Evolutionary conservation across 441 rosid species (phyloP), one percentile per base, ranked within the genome.

Genomic region (Mallotus japonicus): DNA sequence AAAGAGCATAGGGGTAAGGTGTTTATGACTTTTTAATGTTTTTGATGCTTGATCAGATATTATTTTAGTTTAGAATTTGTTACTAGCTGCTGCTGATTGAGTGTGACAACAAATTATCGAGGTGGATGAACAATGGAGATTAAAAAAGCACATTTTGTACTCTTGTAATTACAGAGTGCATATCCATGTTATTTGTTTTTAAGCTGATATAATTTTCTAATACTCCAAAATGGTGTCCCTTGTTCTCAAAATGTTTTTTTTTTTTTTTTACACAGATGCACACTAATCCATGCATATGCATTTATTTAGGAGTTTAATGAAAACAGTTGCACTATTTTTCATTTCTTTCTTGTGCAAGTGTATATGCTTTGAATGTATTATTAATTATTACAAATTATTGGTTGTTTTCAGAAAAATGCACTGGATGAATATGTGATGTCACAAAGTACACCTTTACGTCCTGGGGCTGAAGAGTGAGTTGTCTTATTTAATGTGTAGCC

Each of bases 401-500:
- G 58, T 82, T 79, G 55, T 82, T 81, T 82, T 66, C 90, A 89
- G 97, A 90, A 88, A 88, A 87, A 69, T 77, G 97, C 95, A 9
- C 62, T 89, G 85, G 83, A 86, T 80, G 94, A 90, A 76, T 81
- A 89, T 73, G 68, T 90, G 80, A 77, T 78, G 78, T 81, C 96
- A 12, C 77, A 89, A 83, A 83, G 80, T 80, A 73, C 90, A 81
- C 87, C 92, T 76, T 80, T 94, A 76, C 91, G 94, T 71, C 91
- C 99, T 77, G 99, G 97, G 75, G 84, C 84, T 63, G 87, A 85
- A 83, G 89, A 90, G 99, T 92, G 77, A 83, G 99, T 80, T 73
- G 51, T 78, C 72, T 76, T 24, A 44, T 69, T 55, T 6, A 32
- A 63, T 69, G 49, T 11, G 49, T 32, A 58, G 57, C 62, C 49